Evolutionary conservation across 2,329 filamentous ascomycete species (phyloP).

Genomic region (Exophiala phaeomuriformis): DNA sequence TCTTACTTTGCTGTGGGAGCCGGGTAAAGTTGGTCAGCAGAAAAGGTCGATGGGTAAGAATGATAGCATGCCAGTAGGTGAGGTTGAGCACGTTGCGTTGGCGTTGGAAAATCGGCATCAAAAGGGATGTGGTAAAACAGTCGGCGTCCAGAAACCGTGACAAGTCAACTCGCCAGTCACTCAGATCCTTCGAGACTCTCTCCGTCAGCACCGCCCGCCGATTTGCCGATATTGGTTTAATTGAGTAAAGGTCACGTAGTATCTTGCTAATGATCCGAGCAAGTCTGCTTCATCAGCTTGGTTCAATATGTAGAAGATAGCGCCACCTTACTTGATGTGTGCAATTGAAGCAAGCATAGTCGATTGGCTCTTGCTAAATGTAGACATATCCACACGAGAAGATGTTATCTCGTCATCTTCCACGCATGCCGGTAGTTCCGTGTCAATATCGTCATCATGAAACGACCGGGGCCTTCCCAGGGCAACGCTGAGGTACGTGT

Average conservation of each 20-base stretch:
- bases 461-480: slow-evolving; percentile 24
- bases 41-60: slow-evolving; percentile 37
- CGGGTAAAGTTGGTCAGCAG: slow-evolving; percentile 32
- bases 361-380: slow-evolving; percentile 30
- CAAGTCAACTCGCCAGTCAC: slow-evolving; percentile 33
- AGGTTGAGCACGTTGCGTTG: slow-evolving; percentile 40
- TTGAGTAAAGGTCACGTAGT: slow-evolving; percentile 39
- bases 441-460: slow-evolving; percentile 26
- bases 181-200: slow-evolving; percentile 30
- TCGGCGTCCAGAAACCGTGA: slow-evolving; percentile 35
- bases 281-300: slow-evolving; percentile 24
- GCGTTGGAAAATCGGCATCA: slow-evolving; percentile 38
- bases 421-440: slow-evolving; percentile 21
- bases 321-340: slow-evolving; percentile 32
- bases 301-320: not conserved
- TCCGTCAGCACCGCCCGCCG: slow-evolving; percentile 26
- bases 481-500: slow-evolving; percentile 23
- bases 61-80: slow-evolving; percentile 40
- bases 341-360: slow-evolving; percentile 42
- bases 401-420: slow-evolving; percentile 25
- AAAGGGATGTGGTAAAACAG: slow-evolving; percentile 32
- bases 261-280: slow-evolving; percentile 41
- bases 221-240: slow-evolving; percentile 8
- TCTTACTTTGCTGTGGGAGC: slow-evolving; percentile 15
- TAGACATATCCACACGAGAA: slow-evolving; percentile 24